Base-by-base conservation (phyloP, 345 rosid species). In the Salix suchowensis region DNA sequence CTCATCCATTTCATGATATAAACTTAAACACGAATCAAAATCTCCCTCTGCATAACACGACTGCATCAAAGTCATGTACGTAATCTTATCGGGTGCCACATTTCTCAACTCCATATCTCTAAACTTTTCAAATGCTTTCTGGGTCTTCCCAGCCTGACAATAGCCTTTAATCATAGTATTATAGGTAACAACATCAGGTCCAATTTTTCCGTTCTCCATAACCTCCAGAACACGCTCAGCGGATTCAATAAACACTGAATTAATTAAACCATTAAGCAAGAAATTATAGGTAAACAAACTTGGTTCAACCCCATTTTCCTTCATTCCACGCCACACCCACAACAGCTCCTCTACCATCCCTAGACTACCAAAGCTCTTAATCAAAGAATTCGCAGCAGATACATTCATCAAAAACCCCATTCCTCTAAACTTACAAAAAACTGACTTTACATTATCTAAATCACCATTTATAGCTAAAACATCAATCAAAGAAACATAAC, bases 341-440 rank as follows among this genome's bases (percentile, higher is more conserved):
- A 96, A 80, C 85, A 91, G 76, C 77, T 96, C 96, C 86, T 91
- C 99, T 39, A 96, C 92, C 98, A 96, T 88, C 48, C 97, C 98
- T 39, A 90, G 87, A 72, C 83, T 87, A 52, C 99, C 98, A 67
- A 89, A 89, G 79, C 89, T 89, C 87, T 80, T 93, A 79, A 96
- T 88, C 88, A 96, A 73, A 78, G 87, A 85, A 86, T 91, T 93
- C 10, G 87, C 89, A 0, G 84, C 80, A 0, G 84, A 81, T 50
- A 83, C 90, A 26, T 83, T 87, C 96, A 93, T 85, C 48, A 78
- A 30, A 84, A 87, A 83, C 54, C 84, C 91, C 71, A 75, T 69
- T 42, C 64, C 82, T 81, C 78, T 89, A 44, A 89, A 76, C 74
- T 90, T 83, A 39, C 55, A 16, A 79, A 84, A 89, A 8, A 89